Conservation (phyloP, 805 yeast species). For the Saturnispora zaruensis region DNA sequence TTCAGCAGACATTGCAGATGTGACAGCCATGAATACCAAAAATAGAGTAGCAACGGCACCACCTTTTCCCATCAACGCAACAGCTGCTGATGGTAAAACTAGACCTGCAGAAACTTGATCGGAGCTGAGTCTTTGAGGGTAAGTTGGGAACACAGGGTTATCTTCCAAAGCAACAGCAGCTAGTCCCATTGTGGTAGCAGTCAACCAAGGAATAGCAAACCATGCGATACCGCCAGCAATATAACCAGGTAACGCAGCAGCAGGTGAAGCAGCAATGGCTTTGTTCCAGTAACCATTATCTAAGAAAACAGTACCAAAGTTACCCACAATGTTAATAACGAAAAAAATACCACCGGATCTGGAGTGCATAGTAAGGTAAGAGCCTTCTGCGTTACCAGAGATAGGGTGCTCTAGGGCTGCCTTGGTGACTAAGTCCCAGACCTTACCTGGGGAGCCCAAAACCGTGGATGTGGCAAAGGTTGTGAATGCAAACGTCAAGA, state of each 20-base stretch:
- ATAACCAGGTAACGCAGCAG: constrained; percentile 80
- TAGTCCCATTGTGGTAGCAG: constrained; percentile 81
- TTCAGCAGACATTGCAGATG: constrained; percentile 89
- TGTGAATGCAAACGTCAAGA: constrained; percentile 72
- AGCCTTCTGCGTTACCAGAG: constrained; percentile 75
- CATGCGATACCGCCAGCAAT: constrained; percentile 83
- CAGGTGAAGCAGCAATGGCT: constrained; percentile 72
- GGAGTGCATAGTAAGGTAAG: constrained; percentile 82
- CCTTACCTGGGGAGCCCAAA: constrained; percentile 75
- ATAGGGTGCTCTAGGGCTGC: constrained; percentile 58
- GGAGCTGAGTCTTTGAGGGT: constrained; percentile 55
- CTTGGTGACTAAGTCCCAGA: constrained; percentile 64
- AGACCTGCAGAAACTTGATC: constrained; percentile 77
- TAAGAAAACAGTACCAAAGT: constrained; percentile 80
- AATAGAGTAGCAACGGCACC: constrained; percentile 81
- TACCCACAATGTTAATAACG: constrained; percentile 81
- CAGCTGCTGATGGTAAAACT: constrained; percentile 71
- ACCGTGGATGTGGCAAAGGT: constrained; percentile 60
- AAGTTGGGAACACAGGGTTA: constrained; percentile 69
- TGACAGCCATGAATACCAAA: constrained; percentile 83
- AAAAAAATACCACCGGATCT: constrained; percentile 82
- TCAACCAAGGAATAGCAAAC: constrained; percentile 82
- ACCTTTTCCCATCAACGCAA: constrained; percentile 74
- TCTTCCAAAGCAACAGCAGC: constrained; percentile 68
- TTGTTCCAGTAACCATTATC: constrained; percentile 88